Base-by-base conservation (phyloP, 164 flowering plant genomes). In the Dillenia turbinata region DNA sequence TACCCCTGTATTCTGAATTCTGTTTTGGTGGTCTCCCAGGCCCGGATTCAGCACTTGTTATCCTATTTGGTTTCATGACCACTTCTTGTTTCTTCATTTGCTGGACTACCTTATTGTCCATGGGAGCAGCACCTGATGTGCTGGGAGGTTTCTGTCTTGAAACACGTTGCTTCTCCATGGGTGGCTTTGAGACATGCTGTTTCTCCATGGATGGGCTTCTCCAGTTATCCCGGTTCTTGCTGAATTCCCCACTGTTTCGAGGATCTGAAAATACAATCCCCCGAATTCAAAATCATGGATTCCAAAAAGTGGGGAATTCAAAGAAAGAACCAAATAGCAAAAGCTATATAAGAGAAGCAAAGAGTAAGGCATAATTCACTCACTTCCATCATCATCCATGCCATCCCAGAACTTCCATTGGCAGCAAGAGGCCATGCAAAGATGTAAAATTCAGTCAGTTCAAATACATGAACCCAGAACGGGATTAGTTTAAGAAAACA, bases 371-470 rank as follows among this genome's bases (percentile, higher is more conserved):
- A 19, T 49, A 62, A 26, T 57, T 66, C 17, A 88, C 98, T 89
- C 80, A 94, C 98, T 89, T 94, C 90, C 95, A 77, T 85, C 86
- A 73, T 89, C 97, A 74, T 94, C 97, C 90, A 94, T 81, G 61
- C 89, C 96, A 49, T 94, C 97, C 64, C 91, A 94, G 81, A 94
- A 86, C 97, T 94, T 75, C 45, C 51, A 40, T 17, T 19, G 44
- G 47, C 33, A 68, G 51, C 43, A 19, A 22, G 45, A 59, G 57
- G 57, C 59, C 60, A 55, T 45, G 52, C 40, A 57, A 52, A 59
- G 50, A 65, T 78, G 48, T 40, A 66, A 22, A 62, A 54, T 45
- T 57, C 33, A 58, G 73, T 83, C 74, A 81, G 78, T 56, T 57
- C 24, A 22, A 11, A 60, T 8, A 2, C 47, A 49, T 24, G 19